Conservation (phyloP, 148 eudicot species). For the Bassia scoparia region DNA sequence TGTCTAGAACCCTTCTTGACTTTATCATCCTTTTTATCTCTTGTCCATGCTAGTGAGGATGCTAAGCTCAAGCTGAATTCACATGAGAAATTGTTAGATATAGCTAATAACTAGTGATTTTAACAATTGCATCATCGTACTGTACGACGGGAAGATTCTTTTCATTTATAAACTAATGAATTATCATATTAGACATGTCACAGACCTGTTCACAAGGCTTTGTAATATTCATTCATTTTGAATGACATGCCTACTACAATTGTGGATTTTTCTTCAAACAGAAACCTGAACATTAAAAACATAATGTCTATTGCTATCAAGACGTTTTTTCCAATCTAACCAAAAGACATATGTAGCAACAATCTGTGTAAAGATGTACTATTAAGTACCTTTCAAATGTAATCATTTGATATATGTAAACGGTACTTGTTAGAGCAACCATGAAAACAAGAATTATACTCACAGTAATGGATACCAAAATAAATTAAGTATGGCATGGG, state of each 20-base stretch:
- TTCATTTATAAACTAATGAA: background rate
- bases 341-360: too few species aligned
- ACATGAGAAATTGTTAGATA: background rate
- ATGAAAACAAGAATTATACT: slow-evolving; percentile 2
- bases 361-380: background rate
- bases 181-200: background rate
- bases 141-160: background rate
- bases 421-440: slow-evolving; percentile 41
- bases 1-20: slow-evolving; percentile 15
- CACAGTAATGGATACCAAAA: background rate
- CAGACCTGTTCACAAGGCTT: slow-evolving; percentile 56
- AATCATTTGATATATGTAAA: slow-evolving; percentile 62
- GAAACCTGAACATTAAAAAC: slow-evolving; percentile 38
- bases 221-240: slow-evolving; percentile 55
- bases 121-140: background rate
- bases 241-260: slow-evolving; percentile 64
- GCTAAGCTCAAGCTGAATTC: slow-evolving; percentile 10
- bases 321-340: background rate
- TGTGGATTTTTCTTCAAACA: slow-evolving; percentile 59
- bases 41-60: slow-evolving; percentile 2
- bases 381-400: slow-evolving; percentile 71
- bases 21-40: background rate
- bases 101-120: too few species aligned
- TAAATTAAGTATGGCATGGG: background rate
- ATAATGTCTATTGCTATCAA: background rate